Conservation (phyloP, 768 basidiomycete species). For the Amanita rimosa region DNA sequence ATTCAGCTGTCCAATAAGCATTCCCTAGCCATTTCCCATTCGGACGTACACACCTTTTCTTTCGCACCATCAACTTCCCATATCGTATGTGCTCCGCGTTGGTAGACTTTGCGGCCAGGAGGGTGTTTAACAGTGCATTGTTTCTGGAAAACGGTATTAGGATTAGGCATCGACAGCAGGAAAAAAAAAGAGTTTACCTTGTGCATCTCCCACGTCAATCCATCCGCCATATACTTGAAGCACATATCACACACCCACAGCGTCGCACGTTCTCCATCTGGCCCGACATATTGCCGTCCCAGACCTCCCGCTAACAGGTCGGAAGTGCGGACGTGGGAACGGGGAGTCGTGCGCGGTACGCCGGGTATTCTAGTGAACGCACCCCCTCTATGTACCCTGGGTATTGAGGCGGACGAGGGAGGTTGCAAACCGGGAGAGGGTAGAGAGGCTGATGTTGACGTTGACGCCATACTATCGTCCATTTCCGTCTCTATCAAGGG, state of each 20-base stretch:
- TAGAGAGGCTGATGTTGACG: conserved; percentile 9
- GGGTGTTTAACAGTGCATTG: conserved; percentile 60
- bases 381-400: conserved; percentile 9
- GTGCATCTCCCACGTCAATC: conserved; percentile 52
- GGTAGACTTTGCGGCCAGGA: conserved; percentile 85
- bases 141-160: conserved; percentile 30
- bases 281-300: conserved; percentile 25
- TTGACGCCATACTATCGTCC: conserved; percentile 28
- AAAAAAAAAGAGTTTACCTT: conserved; percentile 32
- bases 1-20: conserved; percentile 4
- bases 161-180: not conserved
- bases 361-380: conserved; percentile 30
- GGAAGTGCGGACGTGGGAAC: conserved; percentile 64
- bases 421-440: conserved; percentile 13
- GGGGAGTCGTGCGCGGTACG: conserved; percentile 35
- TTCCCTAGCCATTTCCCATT: not conserved
- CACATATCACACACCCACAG: conserved; percentile 88
- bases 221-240: conserved; percentile 93
- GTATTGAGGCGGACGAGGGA: conserved; percentile 5
- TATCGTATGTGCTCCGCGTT: conserved; percentile 78
- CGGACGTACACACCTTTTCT: conserved; percentile 52
- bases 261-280: conserved; percentile 33
- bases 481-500: conserved; percentile 61
- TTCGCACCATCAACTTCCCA: conserved; percentile 92
- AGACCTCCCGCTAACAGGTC: conserved; percentile 61